phyloP scores from a whole-genome alignment of 2,329 filamentous ascomycete species.

The Apiospora phragmitis region DNA sequence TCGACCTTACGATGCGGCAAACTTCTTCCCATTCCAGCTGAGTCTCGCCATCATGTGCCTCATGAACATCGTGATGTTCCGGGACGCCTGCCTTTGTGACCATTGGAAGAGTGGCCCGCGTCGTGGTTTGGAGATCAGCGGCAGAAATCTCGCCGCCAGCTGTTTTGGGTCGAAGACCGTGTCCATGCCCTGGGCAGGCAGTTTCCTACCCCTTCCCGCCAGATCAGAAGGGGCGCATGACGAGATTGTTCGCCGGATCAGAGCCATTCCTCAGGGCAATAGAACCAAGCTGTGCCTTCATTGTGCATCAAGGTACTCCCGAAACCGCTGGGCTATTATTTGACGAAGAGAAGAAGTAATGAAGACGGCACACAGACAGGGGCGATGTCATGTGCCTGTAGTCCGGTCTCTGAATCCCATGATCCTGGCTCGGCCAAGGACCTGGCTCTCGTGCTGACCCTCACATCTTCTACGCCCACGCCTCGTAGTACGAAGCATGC shows the following conservation, averaged over 20 bases:
- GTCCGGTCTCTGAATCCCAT: neutral
- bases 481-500: no score
- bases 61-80: constrained; percentile 20
- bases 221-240: constrained; percentile 8
- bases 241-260: neutral
- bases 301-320: neutral
- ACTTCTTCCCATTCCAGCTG: constrained; percentile 23
- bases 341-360: neutral
- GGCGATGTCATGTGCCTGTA: neutral
- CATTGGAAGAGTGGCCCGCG: constrained; percentile 8
- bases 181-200: constrained; percentile 9
- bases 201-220: constrained; percentile 12
- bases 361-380: neutral
- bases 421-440: neutral
- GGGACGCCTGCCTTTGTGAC: constrained; percentile 20
- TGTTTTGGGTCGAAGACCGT: constrained; percentile 9
- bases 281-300: neutral
- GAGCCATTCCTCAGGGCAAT: neutral
- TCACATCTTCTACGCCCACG: neutral
- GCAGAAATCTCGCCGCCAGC: constrained; percentile 12
- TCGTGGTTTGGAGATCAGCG: constrained; percentile 17
- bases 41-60: constrained; percentile 21
- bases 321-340: neutral
- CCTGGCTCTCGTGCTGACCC: neutral
- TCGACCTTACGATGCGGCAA: constrained; percentile 10